Evolutionary conservation across 1,139 yeast species (phyloP), one percentile per base, ranked within the genome.

Genomic region (Diutina rugosa): DNA sequence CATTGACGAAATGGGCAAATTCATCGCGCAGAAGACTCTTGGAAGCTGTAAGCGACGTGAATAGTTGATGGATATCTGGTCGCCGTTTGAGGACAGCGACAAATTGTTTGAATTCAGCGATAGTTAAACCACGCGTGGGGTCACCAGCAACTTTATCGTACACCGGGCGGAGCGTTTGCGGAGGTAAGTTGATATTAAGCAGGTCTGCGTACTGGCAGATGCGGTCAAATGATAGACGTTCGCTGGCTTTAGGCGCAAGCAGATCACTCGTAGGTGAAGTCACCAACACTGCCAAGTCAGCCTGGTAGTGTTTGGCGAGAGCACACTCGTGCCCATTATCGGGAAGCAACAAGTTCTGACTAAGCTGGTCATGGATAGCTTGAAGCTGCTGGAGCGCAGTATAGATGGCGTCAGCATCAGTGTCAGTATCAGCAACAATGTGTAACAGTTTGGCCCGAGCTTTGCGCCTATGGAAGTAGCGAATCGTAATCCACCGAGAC

Each of bases 401-500:
- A 35, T 35, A 35, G 14, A n/a, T 35, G 14, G 41, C 41, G 26
- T 80, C 80, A 58, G 81, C 82, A 59, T 87, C 93, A 53, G 74
- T 76, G 56, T 74, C 79, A 2, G 84, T 78, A 29, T 83, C 80
- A 0, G 96, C 90, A 14, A 91, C 82, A 41, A 90, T 70, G 71
- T 93, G 97, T 56, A 93, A 68, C 5, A 78, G 74, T 62, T 80
- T 80, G 51, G 78, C 66, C 59, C 74, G 78, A 49, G 82, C 82
- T 60, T 86, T 85, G 57, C 81, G 71, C 58, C 80, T 79, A 61
- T 79, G 77, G 51, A 73, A 78, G 65, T 89, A 91, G 14, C 89
- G 81, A 41, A 93, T 79, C 0, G 96, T 85, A 1, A 89, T 77
- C 99, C 99, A 93, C 21, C 81, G 72, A 14, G 75, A 72, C 55